phyloP scores from a whole-genome alignment of 176 grass and related monocot genomes.

The Triticum urartu region DNA sequence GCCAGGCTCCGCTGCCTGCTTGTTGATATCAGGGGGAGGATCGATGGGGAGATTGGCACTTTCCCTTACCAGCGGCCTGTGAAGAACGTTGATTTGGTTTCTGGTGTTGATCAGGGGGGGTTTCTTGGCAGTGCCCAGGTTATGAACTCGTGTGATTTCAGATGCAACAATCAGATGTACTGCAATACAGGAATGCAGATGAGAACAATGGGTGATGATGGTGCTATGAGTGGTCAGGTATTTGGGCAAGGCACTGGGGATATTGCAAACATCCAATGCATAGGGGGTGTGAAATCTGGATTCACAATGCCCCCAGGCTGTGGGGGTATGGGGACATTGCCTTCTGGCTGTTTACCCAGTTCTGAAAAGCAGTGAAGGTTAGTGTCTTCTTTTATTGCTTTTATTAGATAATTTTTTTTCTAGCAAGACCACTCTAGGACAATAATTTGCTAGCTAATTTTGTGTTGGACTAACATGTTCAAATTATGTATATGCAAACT shows the following conservation, averaged over 20 bases:
- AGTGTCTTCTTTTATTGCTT: conserved; percentile 2
- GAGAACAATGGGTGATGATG: conserved; percentile 29
- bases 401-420: background rate
- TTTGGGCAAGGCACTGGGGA: conserved; percentile 54
- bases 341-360: conserved; percentile 48
- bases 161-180: conserved; percentile 71
- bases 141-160: conserved; percentile 36
- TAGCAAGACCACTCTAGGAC: background rate
- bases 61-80: conserved; percentile 76
- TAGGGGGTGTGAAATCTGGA: conserved; percentile 44
- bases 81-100: conserved; percentile 31
- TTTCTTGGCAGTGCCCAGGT: conserved; percentile 40
- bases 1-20: conserved; percentile 52
- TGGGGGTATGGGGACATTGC: conserved; percentile 33
- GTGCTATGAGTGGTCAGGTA: conserved; percentile 23
- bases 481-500: background rate
- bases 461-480: background rate
- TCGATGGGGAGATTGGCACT: conserved; percentile 62
- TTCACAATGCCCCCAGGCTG: conserved; percentile 48
- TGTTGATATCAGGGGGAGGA: conserved; percentile 62
- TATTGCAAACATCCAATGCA: conserved; percentile 46
- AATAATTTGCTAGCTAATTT: background rate
- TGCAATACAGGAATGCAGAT: conserved; percentile 48
- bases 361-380: conserved; percentile 61
- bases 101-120: conserved; percentile 34